These are phyloP conservation scores for Wallacemonas sp. DNA, from an alignment of 208 protist species.

Conservation along the genomic window DNA sequence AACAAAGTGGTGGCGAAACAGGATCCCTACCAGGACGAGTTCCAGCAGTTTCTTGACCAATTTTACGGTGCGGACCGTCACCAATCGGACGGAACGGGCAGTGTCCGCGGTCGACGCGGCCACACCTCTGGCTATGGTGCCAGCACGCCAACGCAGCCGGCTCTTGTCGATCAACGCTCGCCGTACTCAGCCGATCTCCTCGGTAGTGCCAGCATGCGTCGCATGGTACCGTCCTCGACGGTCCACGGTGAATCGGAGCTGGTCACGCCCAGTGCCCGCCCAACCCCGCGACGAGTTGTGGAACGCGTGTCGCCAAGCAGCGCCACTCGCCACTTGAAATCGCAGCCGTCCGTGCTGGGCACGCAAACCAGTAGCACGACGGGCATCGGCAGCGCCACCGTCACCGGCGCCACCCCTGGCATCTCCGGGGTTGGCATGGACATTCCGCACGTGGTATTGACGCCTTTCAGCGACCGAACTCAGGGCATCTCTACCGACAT, in stretches of 20 bases:
- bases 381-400: not conserved
- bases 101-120: not conserved
- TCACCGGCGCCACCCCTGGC: not conserved
- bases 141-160: conserved; percentile 11
- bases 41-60: conserved; percentile 3
- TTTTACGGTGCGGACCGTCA: conserved; percentile 21
- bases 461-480: conserved; percentile 40
- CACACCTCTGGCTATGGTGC: conserved; percentile 5
- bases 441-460: conserved; percentile 41
- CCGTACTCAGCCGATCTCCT: not conserved
- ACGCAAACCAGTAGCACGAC: conserved; percentile 14
- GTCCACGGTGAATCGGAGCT: conserved; percentile 21
- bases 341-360: not conserved
- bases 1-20: conserved; percentile 8
- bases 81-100: conserved; percentile 16
- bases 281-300: conserved; percentile 71
- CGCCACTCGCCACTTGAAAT: not conserved
- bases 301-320: conserved; percentile 34
- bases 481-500: conserved; percentile 48
- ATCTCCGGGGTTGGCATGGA: conserved; percentile 4
- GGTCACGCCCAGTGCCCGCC: conserved; percentile 74
- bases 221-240: conserved; percentile 3
- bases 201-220: conserved; percentile 15
- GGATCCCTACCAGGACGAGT: conserved; percentile 10
- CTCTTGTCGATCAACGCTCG: not conserved